phyloP scores from a whole-genome alignment of 768 basidiomycete species.

The Kwoniella botswanensis region DNA sequence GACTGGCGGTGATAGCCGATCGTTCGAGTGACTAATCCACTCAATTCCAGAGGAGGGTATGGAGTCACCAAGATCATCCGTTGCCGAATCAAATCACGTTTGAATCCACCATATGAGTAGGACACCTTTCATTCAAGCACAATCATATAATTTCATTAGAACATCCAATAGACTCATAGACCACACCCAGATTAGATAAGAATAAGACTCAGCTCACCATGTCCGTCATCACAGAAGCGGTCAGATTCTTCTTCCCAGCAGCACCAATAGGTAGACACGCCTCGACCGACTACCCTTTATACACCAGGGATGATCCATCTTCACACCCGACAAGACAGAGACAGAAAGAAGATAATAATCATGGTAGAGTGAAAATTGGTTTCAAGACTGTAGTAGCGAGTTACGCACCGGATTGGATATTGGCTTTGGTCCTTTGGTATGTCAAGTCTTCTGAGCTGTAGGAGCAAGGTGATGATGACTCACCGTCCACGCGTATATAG shows the following conservation, averaged over 20 bases:
- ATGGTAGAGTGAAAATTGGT: constrained; percentile 31
- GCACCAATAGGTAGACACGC: constrained; percentile 25
- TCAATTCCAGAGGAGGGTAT: too few species aligned
- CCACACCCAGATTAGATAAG: neutral
- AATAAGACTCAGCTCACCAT: constrained; percentile 17
- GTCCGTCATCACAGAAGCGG: constrained; percentile 40
- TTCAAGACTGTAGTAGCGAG: constrained; percentile 39
- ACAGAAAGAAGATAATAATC: constrained; percentile 1
- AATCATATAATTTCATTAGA: neutral
- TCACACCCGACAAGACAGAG: neutral
- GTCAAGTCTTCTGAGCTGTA: neutral
- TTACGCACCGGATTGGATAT: constrained; percentile 53
- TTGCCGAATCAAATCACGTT: too few species aligned
- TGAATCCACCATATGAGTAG: too few species aligned
- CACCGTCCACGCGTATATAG: constrained; percentile 13
- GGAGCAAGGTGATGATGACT: neutral
- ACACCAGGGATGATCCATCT: constrained; percentile 15
- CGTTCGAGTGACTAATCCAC: too few species aligned
- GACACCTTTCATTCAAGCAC: neutral
- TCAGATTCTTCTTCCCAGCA: constrained; percentile 51
- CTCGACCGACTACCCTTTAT: constrained; percentile 9
- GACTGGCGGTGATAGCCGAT: too few species aligned
- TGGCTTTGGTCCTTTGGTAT: constrained; percentile 52
- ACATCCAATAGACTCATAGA: neutral
- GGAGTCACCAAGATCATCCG: too few species aligned